Percentiles rank a stretch among this genome's conserved stretches.
Conservation (phyloP, 2,329 filamentous ascomycete genomes). For the Paraphoma sp. region DNA sequence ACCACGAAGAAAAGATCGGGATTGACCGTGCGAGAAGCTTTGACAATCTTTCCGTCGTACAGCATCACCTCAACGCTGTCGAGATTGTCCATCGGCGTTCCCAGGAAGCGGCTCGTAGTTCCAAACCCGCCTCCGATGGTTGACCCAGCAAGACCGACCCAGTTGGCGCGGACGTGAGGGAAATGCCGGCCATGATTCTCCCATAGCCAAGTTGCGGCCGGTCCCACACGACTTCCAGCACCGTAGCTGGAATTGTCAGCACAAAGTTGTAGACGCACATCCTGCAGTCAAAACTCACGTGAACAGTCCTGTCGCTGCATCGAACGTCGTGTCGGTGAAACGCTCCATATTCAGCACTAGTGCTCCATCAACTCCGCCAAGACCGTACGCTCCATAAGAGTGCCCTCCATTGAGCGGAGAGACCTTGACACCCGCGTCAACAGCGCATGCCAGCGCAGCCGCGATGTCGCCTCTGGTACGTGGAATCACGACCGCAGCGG, state of each 20-base stretch:
- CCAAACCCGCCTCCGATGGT: conserved; percentile 23
- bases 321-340: conserved; percentile 15
- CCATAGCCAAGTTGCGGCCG: conserved; percentile 20
- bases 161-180: conserved; percentile 21
- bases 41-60: conserved; percentile 23
- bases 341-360: conserved; percentile 20
- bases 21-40: conserved; percentile 21
- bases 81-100: conserved; percentile 19
- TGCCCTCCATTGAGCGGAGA: conserved; percentile 19
- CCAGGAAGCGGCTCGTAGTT: conserved; percentile 21
- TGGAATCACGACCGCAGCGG: conserved; percentile 16
- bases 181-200: conserved; percentile 25
- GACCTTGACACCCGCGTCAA: conserved; percentile 17
- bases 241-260: conserved; percentile 13
- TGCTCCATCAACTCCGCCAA: conserved; percentile 17
- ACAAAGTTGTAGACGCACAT: background rate
- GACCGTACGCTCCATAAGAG: conserved; percentile 21
- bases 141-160: conserved; percentile 20
- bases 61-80: conserved; percentile 20
- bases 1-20: conserved; percentile 32
- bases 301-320: conserved; percentile 11
- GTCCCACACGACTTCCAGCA: conserved; percentile 21
- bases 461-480: conserved; percentile 12
- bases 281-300: conserved; percentile 7
- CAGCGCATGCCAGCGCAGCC: conserved; percentile 15